Evolutionary conservation across 257 asterid genomes (phyloP), one percentile per base, ranked within the genome.

Genomic region (Avicennia marina): DNA sequence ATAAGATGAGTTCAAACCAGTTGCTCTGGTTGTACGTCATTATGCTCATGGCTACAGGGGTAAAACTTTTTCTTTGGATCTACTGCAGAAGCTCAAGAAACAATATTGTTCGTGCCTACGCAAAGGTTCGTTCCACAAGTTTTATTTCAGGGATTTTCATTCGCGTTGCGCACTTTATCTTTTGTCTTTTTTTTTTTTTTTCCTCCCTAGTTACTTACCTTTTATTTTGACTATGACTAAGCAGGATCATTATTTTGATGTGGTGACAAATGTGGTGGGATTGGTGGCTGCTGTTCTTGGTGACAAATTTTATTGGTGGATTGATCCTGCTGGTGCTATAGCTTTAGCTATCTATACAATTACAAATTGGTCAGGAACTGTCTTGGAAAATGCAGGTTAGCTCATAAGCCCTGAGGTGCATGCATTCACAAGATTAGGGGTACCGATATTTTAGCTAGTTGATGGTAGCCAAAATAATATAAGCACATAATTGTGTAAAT

Each of bases 361-460:
- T 51, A 11, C 39, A 6, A 87, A 90, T 58, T 90, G 98, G 98
- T 85, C 95, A 0, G 80, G 78, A 63, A 87, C 96, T 15, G 96
- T 90, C 58, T 57, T 87, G n/a, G 98, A 90, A 67, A 90, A 87
- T 56, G 96, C 98, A 61, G 96, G 98, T 90, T n/a, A n/a, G n/a
- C n/a, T n/a, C n/a, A n/a, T n/a, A n/a, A n/a, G n/a, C n/a, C n/a
- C n/a, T n/a, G n/a, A n/a, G n/a, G n/a, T n/a, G n/a, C n/a, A 58
- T 25, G 22, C 16, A 36, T 31, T 2, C 20, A n/a, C n/a, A n/a
- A n/a, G n/a, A n/a, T n/a, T n/a, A n/a, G n/a, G n/a, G n/a, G n/a
- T n/a, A n/a, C n/a, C n/a, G n/a, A n/a, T n/a, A n/a, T n/a, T n/a
- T n/a, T n/a, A n/a, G n/a, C n/a, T n/a, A n/a, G n/a, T n/a, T n/a